phyloP scores from a whole-genome alignment of 1,139 yeast species.

The Geotrichum carabidarum region DNA sequence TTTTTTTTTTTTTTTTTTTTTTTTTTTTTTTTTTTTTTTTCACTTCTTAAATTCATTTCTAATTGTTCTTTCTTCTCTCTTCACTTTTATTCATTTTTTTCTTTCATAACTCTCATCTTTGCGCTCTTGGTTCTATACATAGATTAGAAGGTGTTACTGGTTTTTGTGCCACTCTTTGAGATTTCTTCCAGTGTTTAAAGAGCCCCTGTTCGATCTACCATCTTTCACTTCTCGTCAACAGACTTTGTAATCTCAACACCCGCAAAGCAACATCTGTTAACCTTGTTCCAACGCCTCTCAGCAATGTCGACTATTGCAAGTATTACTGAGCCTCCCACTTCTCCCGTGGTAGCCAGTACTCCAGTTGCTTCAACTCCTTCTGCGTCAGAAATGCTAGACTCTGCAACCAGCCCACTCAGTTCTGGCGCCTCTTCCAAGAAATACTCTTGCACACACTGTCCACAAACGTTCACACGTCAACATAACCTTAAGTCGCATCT shows the following conservation, averaged over 20 bases:
- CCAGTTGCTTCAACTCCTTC: background rate
- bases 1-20: too few species aligned
- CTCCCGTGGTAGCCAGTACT: background rate
- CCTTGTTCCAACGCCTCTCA: background rate
- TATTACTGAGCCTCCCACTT: background rate
- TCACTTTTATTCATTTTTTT: background rate
- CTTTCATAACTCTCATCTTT: background rate
- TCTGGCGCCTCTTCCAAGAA: background rate
- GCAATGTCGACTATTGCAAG: conserved; percentile 6
- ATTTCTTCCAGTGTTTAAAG: background rate
- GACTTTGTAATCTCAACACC: too few species aligned
- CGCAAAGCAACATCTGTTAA: background rate
- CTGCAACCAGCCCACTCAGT: background rate
- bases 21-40: background rate
- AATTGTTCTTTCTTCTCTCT: background rate
- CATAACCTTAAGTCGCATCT: conserved; percentile 16
- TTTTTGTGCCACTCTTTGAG: background rate
- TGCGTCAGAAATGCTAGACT: background rate
- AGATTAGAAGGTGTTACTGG: background rate
- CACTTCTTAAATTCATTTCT: background rate
- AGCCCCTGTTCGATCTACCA: background rate
- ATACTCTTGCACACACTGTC: conserved; percentile 18
- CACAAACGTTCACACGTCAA: conserved; percentile 19
- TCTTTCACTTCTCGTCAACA: too few species aligned
- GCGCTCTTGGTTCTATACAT: background rate